These are phyloP conservation scores for Pleurostoma richardsiae DNA, from an alignment of 2,329 filamentous ascomycete species.

Conservation along the genomic window DNA sequence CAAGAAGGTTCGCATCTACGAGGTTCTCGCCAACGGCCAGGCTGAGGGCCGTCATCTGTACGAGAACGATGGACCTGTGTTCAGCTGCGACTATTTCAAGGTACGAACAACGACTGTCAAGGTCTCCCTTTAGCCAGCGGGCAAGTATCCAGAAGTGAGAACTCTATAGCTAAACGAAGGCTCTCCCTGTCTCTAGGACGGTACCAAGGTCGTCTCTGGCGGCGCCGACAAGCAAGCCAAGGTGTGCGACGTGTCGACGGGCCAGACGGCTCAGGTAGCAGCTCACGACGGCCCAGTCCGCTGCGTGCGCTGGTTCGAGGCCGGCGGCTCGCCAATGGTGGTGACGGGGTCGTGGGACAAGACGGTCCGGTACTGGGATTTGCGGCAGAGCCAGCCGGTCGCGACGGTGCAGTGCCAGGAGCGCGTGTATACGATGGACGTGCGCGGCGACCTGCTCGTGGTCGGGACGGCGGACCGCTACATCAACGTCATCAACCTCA, in stretches of 20 bases:
- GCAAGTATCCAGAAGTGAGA: too few relatives aligned
- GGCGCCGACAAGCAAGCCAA: constrained; percentile 90
- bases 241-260: constrained; percentile 73
- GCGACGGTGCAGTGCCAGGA: constrained; percentile 66
- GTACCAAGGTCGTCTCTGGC: constrained; percentile 78
- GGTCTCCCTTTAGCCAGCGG: neutral
- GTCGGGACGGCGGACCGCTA: constrained; percentile 91
- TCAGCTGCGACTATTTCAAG: constrained; percentile 83
- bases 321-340: constrained; percentile 69
- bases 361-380: constrained; percentile 85
- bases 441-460: constrained; percentile 82
- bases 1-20: constrained; percentile 95
- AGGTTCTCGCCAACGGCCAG: constrained; percentile 72
- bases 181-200: constrained; percentile 56
- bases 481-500: constrained; percentile 91
- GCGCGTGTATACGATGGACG: constrained; percentile 86
- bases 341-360: constrained; percentile 93
- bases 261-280: constrained; percentile 68
- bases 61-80: constrained; percentile 78
- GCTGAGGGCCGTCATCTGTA: constrained; percentile 83
- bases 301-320: constrained; percentile 72
- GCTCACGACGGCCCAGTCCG: constrained; percentile 81
- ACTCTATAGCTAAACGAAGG: too few relatives aligned
- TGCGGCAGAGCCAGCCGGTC: constrained; percentile 61
- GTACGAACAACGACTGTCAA: constrained; percentile 45